Evolutionary conservation across 495 filamentous ascomycete species (phyloP).

Genomic region (Chaetomium tenue): DNA sequence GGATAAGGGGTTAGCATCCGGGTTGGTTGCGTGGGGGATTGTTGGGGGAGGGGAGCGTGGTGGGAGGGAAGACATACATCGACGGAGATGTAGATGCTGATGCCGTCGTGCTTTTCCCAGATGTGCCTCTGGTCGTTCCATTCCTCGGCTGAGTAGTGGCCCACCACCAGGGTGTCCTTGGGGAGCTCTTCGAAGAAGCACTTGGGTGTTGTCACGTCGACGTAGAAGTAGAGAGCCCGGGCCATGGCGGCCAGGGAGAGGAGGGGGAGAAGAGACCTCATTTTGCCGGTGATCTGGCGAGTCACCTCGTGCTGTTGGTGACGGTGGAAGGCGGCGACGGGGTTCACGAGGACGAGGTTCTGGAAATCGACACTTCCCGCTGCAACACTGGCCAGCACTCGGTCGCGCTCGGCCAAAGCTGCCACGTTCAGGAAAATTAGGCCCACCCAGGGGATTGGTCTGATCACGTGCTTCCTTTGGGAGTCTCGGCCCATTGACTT

Average conservation of each 20-base stretch:
- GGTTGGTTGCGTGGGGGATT: not conserved
- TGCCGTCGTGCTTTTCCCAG: slow-evolving; percentile 66
- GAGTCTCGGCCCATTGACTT: slow-evolving; percentile 4
- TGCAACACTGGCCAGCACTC: not conserved
- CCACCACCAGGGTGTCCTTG: slow-evolving; percentile 95
- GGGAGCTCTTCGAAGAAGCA: slow-evolving; percentile 98
- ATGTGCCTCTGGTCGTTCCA: slow-evolving; percentile 62
- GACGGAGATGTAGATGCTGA: slow-evolving; percentile 86
- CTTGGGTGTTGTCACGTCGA: slow-evolving; percentile 75
- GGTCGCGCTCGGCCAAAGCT: slow-evolving; percentile 35
- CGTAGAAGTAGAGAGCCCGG: slow-evolving; percentile 91
- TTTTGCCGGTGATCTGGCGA: slow-evolving; percentile 28
- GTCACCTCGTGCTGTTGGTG: slow-evolving; percentile 10
- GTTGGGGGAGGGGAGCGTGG: not conserved
- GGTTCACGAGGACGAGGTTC: not conserved
- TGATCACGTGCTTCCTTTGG: slow-evolving; percentile 31
- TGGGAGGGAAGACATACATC: slow-evolving; percentile 50
- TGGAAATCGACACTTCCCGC: slow-evolving; percentile 10
- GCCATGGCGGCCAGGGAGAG: slow-evolving; percentile 52
- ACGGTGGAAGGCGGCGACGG: not conserved
- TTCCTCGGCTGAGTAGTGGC: slow-evolving; percentile 81
- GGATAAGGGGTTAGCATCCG: not conserved
- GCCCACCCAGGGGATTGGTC: slow-evolving; percentile 32
- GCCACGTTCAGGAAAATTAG: slow-evolving; percentile 49
- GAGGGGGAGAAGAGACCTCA: slow-evolving; percentile 52